phyloP scores from a whole-genome alignment of 805 yeast genomes.

The Wickerhamomyces chaumierensis region DNA sequence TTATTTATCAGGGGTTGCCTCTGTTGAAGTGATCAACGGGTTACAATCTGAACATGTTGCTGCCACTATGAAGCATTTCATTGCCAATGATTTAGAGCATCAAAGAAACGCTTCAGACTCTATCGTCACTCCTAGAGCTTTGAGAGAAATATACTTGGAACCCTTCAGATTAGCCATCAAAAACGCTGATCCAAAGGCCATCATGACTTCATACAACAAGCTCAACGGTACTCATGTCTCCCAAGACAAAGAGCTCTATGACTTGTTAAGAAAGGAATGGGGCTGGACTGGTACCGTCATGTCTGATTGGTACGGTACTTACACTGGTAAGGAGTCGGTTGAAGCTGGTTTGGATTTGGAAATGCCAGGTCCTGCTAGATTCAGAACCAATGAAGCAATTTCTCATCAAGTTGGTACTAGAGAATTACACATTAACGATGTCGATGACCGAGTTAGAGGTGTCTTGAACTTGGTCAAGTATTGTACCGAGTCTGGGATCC shows the following conservation, averaged over 20 bases:
- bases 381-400: conserved; percentile 28
- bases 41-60: conserved; percentile 39
- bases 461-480: conserved; percentile 39
- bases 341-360: conserved; percentile 52
- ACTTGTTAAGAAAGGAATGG: conserved; percentile 46
- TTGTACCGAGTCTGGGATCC: conserved; percentile 27
- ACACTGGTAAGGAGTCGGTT: conserved; percentile 33
- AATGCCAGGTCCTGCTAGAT: conserved; percentile 54
- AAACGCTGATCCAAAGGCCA: conserved; percentile 37
- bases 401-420: conserved; percentile 30
- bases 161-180: conserved; percentile 53
- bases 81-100: conserved; percentile 52
- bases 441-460: conserved; percentile 38
- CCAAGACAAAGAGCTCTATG: conserved; percentile 31
- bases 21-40: conserved; percentile 42
- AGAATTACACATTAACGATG: conserved; percentile 25
- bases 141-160: conserved; percentile 51
- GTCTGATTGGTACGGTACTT: conserved; percentile 59
- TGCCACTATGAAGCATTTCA: conserved; percentile 53
- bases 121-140: conserved; percentile 44
- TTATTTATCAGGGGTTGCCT: conserved; percentile 30
- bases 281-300: conserved; percentile 41
- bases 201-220: conserved; percentile 57
- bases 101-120: conserved; percentile 38
- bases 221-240: conserved; percentile 51